These are phyloP conservation scores for Helotiales sp. DNA, from an alignment of 2,329 filamentous ascomycete genomes.

Conservation along the genomic window DNA sequence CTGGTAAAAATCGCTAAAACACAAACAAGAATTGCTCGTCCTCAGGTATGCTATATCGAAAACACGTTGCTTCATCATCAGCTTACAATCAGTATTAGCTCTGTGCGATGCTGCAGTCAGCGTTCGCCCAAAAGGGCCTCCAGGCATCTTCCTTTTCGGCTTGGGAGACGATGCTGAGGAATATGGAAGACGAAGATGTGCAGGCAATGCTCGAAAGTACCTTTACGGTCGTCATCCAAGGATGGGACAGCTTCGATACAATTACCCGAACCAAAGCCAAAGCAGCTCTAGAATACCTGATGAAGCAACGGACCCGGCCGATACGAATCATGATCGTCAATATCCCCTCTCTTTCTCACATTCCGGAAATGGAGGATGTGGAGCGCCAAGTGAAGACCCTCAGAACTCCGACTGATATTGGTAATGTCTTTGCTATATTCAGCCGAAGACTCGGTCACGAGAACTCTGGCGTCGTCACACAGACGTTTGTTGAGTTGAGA, in stretches of 20 bases:
- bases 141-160: constrained; percentile 77
- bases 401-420: constrained; percentile 64
- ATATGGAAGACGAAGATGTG: constrained; percentile 77
- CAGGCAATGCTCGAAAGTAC: constrained; percentile 82
- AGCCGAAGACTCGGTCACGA: constrained; percentile 76
- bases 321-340: constrained; percentile 69
- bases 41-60: constrained; percentile 63
- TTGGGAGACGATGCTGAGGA: constrained; percentile 77
- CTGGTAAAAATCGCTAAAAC: constrained; percentile 77
- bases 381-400: constrained; percentile 65
- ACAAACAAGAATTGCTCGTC: constrained; percentile 76
- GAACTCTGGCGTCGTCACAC: constrained; percentile 80
- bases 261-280: constrained; percentile 59
- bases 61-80: neutral
- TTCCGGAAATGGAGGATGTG: constrained; percentile 67
- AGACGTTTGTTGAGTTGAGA: constrained; percentile 76
- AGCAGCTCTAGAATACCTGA: constrained; percentile 55
- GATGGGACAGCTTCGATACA: constrained; percentile 71
- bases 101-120: constrained; percentile 86
- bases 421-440: constrained; percentile 70
- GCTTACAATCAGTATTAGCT: constrained; percentile 55
- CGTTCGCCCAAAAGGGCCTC: constrained; percentile 73
- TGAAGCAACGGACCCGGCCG: constrained; percentile 39
- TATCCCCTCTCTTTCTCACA: constrained; percentile 74
- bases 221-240: constrained; percentile 79